Conservation (phyloP, 306 rosid species). For the Cucurbita argyrosperma region DNA sequence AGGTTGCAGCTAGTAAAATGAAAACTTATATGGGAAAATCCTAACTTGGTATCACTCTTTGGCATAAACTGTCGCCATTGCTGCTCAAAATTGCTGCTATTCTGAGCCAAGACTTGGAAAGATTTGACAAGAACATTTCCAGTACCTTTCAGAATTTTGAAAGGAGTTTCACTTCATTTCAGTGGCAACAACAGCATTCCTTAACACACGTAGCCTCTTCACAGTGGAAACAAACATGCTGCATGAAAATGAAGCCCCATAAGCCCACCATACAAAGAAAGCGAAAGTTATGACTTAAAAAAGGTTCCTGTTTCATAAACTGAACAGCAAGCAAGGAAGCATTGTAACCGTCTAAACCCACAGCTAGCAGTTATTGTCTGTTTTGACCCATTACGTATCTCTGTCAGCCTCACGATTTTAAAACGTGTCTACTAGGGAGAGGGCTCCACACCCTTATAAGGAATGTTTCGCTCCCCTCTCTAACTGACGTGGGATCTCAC, state of each 20-base stretch:
- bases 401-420: no score
- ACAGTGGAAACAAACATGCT: slow-evolving; percentile 60
- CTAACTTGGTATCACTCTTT: background rate
- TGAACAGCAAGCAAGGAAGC: background rate
- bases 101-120: background rate
- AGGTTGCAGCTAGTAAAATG: background rate
- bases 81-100: slow-evolving; percentile 2
- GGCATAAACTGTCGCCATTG: background rate
- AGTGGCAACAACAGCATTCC: slow-evolving; percentile 20
- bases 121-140: background rate
- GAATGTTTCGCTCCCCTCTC: no score
- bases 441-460: no score
- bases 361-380: no score
- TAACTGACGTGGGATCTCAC: no score
- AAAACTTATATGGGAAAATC: background rate
- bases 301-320: background rate
- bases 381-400: no score
- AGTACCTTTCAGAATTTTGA: background rate
- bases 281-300: slow-evolving; percentile 9
- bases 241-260: slow-evolving; percentile 12
- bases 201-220: slow-evolving; percentile 47
- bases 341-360: background rate
- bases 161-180: background rate
- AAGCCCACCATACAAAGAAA: slow-evolving; percentile 8
- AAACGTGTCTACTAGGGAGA: no score